Evolutionary conservation across 1,139 yeast species (phyloP), one percentile per base, ranked within the genome.

Genomic region (Dujonia santamariae): DNA sequence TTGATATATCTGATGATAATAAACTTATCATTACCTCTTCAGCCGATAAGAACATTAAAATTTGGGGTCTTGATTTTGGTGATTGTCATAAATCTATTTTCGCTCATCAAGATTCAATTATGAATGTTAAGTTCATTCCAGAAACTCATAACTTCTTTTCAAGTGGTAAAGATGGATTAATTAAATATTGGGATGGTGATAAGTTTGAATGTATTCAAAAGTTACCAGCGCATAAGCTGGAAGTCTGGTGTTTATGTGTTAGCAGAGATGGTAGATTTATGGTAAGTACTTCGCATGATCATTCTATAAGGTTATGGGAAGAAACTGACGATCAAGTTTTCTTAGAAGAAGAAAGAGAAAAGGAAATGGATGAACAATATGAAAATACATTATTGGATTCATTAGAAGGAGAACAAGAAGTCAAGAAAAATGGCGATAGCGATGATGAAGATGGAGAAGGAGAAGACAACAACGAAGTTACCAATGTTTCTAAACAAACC

Each of bases 61-160:
- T 92, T 39, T 92, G 99, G 99, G 99, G 99, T 32, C 67, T 94
- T 41, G 98, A 92, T 58, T 92, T 92, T 57, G 99, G 99, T 59
- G 99, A 92, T 60, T 92, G 98, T 67, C 98, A 92, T 60, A 84
- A 83, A 56, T 90, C 97, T 3, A 78, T 92, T 22, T 92, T 94
- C 58, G 99, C 95, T 1, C 99, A 92, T 54, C 96, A 88, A 53
- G 99, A 92, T 56, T 82, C 96, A 4, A 85, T 92, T 40, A 86
- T 92, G 95, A 74, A 75, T 46, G 96, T 90, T 23, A 75, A 67
- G 41, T 92, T 92, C 52, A 75, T 88, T 41, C 94, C 95, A 2
- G 82, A 80, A 13, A 72, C 85, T 9, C 96, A 90, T 56, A 79
- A 90, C 57, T 88, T 94, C 57, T 85, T 94, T 60, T 84, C 96